Evolutionary conservation across 768 basidiomycete genomes (phyloP), one percentile per base, ranked within the genome.

Genomic region (Auriscalpium microsporum): DNA sequence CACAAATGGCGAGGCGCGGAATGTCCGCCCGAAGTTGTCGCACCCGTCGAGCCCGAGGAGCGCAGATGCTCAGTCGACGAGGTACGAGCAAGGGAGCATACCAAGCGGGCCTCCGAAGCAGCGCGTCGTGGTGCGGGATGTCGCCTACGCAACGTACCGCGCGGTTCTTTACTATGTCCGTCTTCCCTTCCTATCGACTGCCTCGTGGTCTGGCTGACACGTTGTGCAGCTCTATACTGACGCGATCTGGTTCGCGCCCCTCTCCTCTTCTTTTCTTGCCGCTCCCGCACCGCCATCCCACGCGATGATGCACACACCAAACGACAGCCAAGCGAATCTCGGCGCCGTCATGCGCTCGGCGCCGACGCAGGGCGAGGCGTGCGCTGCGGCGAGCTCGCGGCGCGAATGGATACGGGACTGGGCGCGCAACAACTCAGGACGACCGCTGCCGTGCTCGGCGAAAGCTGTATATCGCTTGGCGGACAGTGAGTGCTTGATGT

Each of bases 381-480:
- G 42, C 14, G 46, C 48, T 7, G 50, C 63, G 5, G 72, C 74
- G 0, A 67, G 66, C 3, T 71, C 77, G 14, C 70, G 81, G 36
- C 74, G 73, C 58, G 83, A 87, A 52, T 94, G 90, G 90, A 83
- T 92, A 47, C 73, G 70, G 58, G 76, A 78, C 47, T 93, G 89
- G 89, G 74, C 77, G 64, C 68, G 69, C 46, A 72, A 72, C 51
- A 78, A 87, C 63, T 81, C 82, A 4, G 78, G 77, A 10, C 75
- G 78, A 47, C 86, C 87, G 1, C 72, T 77, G n/a, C 83, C 83
- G 0, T 90, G 88, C 63, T 90, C 87, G 33, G 88, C 90, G 13
- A 93, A 93, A 67, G 86, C 90, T 3, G 81, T 84, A 9, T 94
- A 90, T 65, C 76, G 88, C 50, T 76, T 92, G 33, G 91, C 91